Evolutionary conservation across 768 basidiomycete species (phyloP), one percentile per base, ranked within the genome.

Genomic region (Lactifluus pinguis): DNA sequence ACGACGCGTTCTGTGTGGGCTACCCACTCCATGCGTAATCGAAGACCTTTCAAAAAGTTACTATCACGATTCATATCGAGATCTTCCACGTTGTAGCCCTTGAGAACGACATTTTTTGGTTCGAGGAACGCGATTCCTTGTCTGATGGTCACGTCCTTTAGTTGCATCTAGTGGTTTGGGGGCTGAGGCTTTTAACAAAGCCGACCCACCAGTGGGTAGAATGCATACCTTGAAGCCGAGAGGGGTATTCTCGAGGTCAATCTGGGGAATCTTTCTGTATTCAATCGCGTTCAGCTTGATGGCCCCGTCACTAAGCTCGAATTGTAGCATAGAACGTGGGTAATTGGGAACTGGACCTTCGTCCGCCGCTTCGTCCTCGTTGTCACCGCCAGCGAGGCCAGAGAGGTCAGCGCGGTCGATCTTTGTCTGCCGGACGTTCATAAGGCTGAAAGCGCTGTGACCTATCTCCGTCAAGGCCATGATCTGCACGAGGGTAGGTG

Each of bases 311-410:
- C 82, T 85, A 53, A 97, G 71, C 65, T 85, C 77, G 32, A 97
- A 77, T 48, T 74, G 79, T 58, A 97, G 76, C 84, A 91, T 92
- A 34, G 84, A 81, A 55, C 92, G 75, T 4, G 92, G 84, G 71
- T 92, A 98, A 58, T 80, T 85, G 3, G 92, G 92, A 54, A 92
- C 79, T 0, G 86, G 86, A 0, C 86, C 89, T 70, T 85, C 86
- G 10, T 83, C 85, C 1, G 77, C 85, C 1, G 77, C 82, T 39
- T 77, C 81, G 42, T 75, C 76, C 32, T 80, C 79, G 14, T 77
- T 79, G 11, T 77, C 78, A 25, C 73, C 84, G 13, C 82, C 78
- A 72, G 44, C 76, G 54, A 68, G 72, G 10, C 76, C 77, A 9
- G 73, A 74, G 34, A 79, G 69, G 57, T 80, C 81, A 17, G 75